Evolutionary conservation across 2,329 filamentous ascomycete genomes (phyloP).

Genomic region (Fusarium austroafricanum): DNA sequence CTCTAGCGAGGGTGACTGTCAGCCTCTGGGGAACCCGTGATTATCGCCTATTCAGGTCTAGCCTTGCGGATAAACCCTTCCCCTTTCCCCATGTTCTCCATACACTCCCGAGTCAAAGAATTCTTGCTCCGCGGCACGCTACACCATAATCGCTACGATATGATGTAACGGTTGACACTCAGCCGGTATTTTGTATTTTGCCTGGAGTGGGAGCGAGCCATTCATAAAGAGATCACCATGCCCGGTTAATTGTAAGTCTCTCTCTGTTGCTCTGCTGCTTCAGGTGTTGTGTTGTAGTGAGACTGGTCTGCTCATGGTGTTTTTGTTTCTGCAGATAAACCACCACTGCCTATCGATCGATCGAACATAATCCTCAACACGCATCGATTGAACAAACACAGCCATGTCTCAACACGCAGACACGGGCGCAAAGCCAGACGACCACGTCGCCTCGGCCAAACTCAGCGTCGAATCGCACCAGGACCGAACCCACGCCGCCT

Average conservation of each 20-base stretch:
- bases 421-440: constrained; percentile 22
- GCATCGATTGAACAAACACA: too few relatives aligned
- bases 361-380: neutral
- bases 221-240: too few relatives aligned
- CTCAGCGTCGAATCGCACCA: constrained; percentile 32
- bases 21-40: constrained; percentile 3
- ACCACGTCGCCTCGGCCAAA: constrained; percentile 33
- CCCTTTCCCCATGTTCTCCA: constrained; percentile 28
- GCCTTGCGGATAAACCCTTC: constrained; percentile 13
- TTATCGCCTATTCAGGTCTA: neutral
- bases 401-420: constrained; percentile 10
- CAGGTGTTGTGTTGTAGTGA: constrained; percentile 1
- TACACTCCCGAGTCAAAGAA: neutral
- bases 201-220: neutral
- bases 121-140: constrained; percentile 14
- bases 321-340: neutral
- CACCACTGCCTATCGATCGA: neutral
- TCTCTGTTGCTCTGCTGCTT: neutral
- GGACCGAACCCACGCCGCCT: constrained; percentile 12
- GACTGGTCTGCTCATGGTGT: constrained; percentile 6
- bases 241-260: neutral
- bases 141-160: neutral
- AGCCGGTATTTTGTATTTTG: constrained; percentile 11
- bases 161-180: constrained; percentile 25
- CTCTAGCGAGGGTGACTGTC: constrained; percentile 25